Conservation (phyloP, 108 stramenopile species). For the Nitzschia sp. region DNA sequence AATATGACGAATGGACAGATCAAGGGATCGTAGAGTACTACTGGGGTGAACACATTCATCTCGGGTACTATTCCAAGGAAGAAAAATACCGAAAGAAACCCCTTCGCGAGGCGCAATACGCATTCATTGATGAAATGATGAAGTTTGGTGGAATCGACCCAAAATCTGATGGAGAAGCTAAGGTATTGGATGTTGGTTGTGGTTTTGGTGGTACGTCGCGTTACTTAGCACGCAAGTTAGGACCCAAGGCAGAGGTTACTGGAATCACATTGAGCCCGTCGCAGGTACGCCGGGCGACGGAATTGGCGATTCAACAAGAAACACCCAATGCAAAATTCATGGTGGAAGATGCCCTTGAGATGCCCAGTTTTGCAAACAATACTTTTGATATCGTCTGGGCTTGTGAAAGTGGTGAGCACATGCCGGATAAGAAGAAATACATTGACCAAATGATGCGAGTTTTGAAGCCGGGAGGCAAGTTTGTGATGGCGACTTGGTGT, state of each 20-base stretch:
- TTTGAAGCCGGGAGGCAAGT: slow-evolving; percentile 94
- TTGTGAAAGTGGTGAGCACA: slow-evolving; percentile 97
- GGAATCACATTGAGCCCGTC: slow-evolving; percentile 93
- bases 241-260: slow-evolving; percentile 76
- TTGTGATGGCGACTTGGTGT: slow-evolving; percentile 97
- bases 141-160: slow-evolving; percentile 82
- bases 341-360: slow-evolving; percentile 94
- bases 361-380: slow-evolving; percentile 90
- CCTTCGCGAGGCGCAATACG: slow-evolving; percentile 93
- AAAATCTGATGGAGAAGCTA: slow-evolving; percentile 46
- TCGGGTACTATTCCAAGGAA: slow-evolving; percentile 86
- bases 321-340: slow-evolving; percentile 83
- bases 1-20: slow-evolving; percentile 93
- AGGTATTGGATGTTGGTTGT: slow-evolving; percentile 96
- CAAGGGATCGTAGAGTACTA: slow-evolving; percentile 98
- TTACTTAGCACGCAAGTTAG: slow-evolving; percentile 88
- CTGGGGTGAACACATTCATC: slow-evolving; percentile 99
- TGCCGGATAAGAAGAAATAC: slow-evolving; percentile 96
- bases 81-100: slow-evolving; percentile 88
- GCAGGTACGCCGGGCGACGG: slow-evolving; percentile 90
- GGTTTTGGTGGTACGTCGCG: slow-evolving; percentile 96
- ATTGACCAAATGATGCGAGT: slow-evolving; percentile 97
- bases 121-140: slow-evolving; percentile 98
- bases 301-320: slow-evolving; percentile 86
- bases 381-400: slow-evolving; percentile 97